Evolutionary conservation across 768 basidiomycete species (phyloP), one percentile per base, ranked within the genome.

Genomic region (Coprinopsis marcescibilis): DNA sequence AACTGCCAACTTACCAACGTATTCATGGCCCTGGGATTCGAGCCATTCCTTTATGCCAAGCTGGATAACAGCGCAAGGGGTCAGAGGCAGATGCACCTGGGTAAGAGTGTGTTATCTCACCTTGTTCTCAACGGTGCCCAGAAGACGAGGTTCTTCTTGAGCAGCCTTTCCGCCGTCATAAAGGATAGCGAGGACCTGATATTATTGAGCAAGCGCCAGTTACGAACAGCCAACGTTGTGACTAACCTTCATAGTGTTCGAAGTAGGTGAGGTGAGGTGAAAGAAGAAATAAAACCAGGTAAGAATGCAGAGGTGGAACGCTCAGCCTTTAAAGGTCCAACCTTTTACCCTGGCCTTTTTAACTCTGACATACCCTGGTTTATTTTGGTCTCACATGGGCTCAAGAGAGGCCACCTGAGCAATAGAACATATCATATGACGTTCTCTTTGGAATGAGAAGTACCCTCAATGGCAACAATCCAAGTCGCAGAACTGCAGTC

Each of bases 121-220:
- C 73, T 81, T 71, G 66, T 91, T 92, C 65, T 92, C 85, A 48
- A 80, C 73, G 15, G 89, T 87, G 42, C 89, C 89, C 19, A 89
- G 72, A 20, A 89, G 78, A 63, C 85, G 81, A 32, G 83, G 76
- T 63, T 89, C 85, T 55, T 82, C 66, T 53, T 65, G 53, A 48
- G 87, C 85, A 48, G 83, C 78, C 50, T 78, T 56, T 58, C 71
- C 74, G 57, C 86, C 87, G 52, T 75, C 71, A 67, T 86, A 88
- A 39, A 88, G 73, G 57, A 88, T 81, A 59, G 83, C 83, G 38
- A 89, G 75, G 56, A 89, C 66, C 83, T 88, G 34, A 39, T 21
- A 26, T 51, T 34, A 49, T 19, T 27, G 51, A 20, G 24, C 10
- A 34, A 23, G 13, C 33, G 24, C n/a, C 38, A 8, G 8, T 47